Evolutionary conservation across 441 rosid genomes (phyloP).

Genomic region (Biscutella auriculata): DNA sequence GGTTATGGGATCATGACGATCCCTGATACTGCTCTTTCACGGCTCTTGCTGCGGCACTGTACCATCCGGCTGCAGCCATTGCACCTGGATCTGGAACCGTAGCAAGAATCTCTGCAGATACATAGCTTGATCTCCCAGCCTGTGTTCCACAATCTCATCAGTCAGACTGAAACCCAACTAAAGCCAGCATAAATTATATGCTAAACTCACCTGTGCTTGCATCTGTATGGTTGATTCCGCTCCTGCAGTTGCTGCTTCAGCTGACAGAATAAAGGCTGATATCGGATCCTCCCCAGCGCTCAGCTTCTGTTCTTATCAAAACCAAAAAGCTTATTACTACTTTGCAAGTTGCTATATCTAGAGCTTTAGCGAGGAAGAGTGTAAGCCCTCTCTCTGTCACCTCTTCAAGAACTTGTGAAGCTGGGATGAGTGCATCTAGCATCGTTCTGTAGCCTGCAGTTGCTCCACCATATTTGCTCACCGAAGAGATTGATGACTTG

Average conservation of each 20-base stretch:
- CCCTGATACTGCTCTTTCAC: conserved; percentile 34
- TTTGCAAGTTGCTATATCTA: not conserved
- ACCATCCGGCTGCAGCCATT: conserved; percentile 88
- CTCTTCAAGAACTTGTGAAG: conserved; percentile 72
- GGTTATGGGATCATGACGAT: conserved; percentile 7
- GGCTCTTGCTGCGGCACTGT: conserved; percentile 81
- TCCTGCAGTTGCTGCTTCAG: conserved; percentile 77
- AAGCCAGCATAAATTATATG: not conserved
- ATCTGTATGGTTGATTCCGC: conserved; percentile 82
- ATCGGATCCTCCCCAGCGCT: conserved; percentile 58
- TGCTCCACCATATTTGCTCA: conserved; percentile 92
- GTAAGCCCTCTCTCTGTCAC: conserved; percentile 20
- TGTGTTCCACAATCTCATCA: conserved; percentile 21
- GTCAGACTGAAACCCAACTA: not conserved
- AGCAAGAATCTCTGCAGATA: conserved; percentile 49
- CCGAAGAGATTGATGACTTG: conserved; percentile 69
- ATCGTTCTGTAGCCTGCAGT: conserved; percentile 80
- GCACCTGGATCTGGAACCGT: conserved; percentile 92
- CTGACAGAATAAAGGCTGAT: conserved; percentile 62
- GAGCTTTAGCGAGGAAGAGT: not conserved
- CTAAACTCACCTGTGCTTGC: conserved; percentile 70
- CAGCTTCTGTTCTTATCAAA: conserved; percentile 44
- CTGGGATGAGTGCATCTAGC: conserved; percentile 91
- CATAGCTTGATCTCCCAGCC: conserved; percentile 87
- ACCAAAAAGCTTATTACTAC: conserved; percentile 7